Percentiles rank a stretch among this genome's conserved stretches.
Conservation (phyloP, 1,139 yeast species). For the Casaregolazyma lundiana region DNA sequence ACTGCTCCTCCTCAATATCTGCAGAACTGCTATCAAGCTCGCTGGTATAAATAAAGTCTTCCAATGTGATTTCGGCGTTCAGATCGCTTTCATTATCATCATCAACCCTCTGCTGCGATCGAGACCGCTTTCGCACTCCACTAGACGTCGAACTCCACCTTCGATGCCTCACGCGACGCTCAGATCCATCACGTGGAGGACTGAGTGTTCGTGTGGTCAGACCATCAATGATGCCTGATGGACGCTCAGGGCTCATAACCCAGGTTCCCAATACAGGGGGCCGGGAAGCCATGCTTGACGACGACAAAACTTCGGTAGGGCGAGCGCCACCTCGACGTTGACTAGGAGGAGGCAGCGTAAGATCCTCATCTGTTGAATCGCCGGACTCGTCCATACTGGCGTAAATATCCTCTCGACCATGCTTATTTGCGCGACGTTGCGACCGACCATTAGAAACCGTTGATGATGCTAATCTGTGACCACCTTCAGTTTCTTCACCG, state of each 20-base stretch:
- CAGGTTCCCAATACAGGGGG: conserved; percentile 94
- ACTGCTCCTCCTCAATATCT: conserved; percentile 21
- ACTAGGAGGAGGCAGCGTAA: conserved; percentile 61
- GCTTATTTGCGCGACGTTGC: background rate
- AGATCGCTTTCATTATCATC: conserved; percentile 38
- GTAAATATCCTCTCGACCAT: conserved; percentile 31
- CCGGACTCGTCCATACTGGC: conserved; percentile 45
- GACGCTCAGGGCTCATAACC: conserved; percentile 72
- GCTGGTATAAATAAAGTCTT: conserved; percentile 81
- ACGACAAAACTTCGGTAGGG: conserved; percentile 83
- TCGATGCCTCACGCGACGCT: conserved; percentile 10
- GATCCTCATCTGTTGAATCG: conserved; percentile 91
- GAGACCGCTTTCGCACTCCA: conserved; percentile 18
- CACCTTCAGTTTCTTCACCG: conserved; percentile 21
- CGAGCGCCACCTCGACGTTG: conserved; percentile 62
- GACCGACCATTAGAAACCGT: background rate
- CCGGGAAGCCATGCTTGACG: conserved; percentile 75
- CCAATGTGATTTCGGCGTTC: conserved; percentile 65
- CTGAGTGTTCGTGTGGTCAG: conserved; percentile 75
- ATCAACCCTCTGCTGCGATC: conserved; percentile 13
- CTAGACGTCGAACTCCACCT: conserved; percentile 19
- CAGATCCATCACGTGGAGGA: conserved; percentile 27
- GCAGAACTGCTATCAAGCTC: conserved; percentile 79
- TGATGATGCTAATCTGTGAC: conserved; percentile 16
- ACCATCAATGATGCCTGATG: conserved; percentile 93